phyloP scores from a whole-genome alignment of 257 asterid species.

The Osmanthus fragrans region DNA sequence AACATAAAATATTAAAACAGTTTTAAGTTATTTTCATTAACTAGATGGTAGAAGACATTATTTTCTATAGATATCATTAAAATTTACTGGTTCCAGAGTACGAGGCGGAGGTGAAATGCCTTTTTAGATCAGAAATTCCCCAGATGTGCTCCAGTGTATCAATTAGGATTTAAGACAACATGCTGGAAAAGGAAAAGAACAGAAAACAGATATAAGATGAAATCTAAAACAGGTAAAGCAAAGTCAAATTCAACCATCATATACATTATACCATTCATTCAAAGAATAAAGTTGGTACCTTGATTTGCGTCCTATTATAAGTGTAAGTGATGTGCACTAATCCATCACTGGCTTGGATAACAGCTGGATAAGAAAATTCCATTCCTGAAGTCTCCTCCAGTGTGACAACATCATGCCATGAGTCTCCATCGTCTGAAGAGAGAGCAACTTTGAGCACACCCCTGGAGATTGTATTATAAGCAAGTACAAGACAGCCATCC shows the following conservation, averaged over 20 bases:
- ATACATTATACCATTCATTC: neutral
- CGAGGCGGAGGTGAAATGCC: constrained; percentile 2
- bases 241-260: neutral
- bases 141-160: constrained; percentile 20
- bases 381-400: constrained; percentile 70
- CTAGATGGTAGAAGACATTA: neutral
- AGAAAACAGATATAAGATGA: constrained; percentile 13
- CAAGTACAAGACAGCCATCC: constrained; percentile 78
- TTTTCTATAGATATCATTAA: neutral
- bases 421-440: constrained; percentile 81
- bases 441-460: constrained; percentile 77
- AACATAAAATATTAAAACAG: no score
- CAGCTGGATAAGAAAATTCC: constrained; percentile 99
- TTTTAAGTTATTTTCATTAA: neutral
- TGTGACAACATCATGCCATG: constrained; percentile 70
- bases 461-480: constrained; percentile 81
- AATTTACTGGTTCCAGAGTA: neutral
- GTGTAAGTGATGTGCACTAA: constrained; percentile 87
- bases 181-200: constrained; percentile 45
- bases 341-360: constrained; percentile 76
- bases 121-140: constrained; percentile 17
- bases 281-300: constrained; percentile 46
- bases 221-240: neutral
- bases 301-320: constrained; percentile 79
- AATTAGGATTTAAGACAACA: constrained; percentile 55